Conservation (phyloP, 2,329 filamentous ascomycete species). For the Nannizziopsis barbatae region DNA sequence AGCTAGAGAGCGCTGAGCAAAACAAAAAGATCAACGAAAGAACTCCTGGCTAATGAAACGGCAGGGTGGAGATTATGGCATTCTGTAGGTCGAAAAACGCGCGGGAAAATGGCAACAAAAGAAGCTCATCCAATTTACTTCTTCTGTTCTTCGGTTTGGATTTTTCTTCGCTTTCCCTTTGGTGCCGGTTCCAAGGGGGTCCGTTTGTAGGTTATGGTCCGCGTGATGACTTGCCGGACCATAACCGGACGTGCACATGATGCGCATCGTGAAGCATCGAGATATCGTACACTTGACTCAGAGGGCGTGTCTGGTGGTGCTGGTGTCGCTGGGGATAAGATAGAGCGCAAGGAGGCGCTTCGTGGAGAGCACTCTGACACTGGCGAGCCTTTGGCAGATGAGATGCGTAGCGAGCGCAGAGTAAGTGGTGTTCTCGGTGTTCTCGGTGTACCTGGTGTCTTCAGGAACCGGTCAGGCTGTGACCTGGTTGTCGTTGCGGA, state of each 20-base stretch:
- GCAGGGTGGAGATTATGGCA: background rate
- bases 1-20: slow-evolving; percentile 1
- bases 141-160: slow-evolving; percentile 21
- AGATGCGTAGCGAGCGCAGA: slow-evolving; percentile 55
- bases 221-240: slow-evolving; percentile 84
- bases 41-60: slow-evolving; percentile 7
- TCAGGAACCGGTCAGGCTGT: slow-evolving; percentile 25
- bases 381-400: slow-evolving; percentile 60
- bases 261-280: slow-evolving; percentile 50
- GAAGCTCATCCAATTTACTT: background rate
- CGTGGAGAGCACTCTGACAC: slow-evolving; percentile 53
- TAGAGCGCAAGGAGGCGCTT: slow-evolving; percentile 56
- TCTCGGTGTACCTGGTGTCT: slow-evolving; percentile 37
- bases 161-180: slow-evolving; percentile 82
- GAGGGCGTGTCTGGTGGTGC: slow-evolving; percentile 58
- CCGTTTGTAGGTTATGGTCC: slow-evolving; percentile 68
- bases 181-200: slow-evolving; percentile 72
- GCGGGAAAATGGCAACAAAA: background rate
- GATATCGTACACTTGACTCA: slow-evolving; percentile 55
- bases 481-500: slow-evolving; percentile 37
- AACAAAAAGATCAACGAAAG: background rate
- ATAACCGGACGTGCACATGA: slow-evolving; percentile 48
- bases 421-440: slow-evolving; percentile 39
- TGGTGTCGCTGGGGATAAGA: slow-evolving; percentile 54
- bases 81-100: background rate